Evolutionary conservation across 2,329 filamentous ascomycete genomes (phyloP).

Genomic region (Diaporthe caulivora): DNA sequence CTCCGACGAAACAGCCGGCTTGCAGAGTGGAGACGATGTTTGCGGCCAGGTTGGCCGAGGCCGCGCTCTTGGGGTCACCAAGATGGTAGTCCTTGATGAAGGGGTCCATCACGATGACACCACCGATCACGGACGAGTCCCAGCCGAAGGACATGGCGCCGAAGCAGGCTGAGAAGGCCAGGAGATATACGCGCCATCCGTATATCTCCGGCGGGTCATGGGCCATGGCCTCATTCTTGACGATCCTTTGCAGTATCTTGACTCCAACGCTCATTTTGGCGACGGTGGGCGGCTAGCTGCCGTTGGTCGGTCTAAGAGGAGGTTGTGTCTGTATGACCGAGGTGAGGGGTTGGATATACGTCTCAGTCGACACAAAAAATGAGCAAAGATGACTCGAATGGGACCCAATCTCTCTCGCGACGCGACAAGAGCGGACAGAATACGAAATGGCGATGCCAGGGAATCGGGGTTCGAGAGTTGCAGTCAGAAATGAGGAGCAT

Average conservation of each 20-base stretch:
- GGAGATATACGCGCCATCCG: slow-evolving; percentile 75
- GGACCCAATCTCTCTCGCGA: neutral
- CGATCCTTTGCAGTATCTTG: slow-evolving; percentile 54
- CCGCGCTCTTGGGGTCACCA: slow-evolving; percentile 52
- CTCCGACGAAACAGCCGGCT: slow-evolving; percentile 55
- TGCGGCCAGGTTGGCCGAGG: slow-evolving; percentile 67
- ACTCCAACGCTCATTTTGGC: slow-evolving; percentile 23
- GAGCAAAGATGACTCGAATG: neutral
- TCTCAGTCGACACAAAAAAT: neutral
- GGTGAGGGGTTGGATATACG: neutral
- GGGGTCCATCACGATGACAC: slow-evolving; percentile 34
- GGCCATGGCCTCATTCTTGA: slow-evolving; percentile 73
- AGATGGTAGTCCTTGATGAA: slow-evolving; percentile 61
- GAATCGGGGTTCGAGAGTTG: neutral
- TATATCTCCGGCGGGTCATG: slow-evolving; percentile 76
- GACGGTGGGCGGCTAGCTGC: slow-evolving; percentile 8
- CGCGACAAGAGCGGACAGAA: neutral
- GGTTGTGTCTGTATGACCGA: slow-evolving; percentile 8
- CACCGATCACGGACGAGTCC: slow-evolving; percentile 37
- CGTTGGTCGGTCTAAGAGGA: slow-evolving; percentile 6
- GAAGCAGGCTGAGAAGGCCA: slow-evolving; percentile 67
- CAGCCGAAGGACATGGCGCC: slow-evolving; percentile 43
- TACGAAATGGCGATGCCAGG: neutral
- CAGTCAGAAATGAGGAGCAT: neutral
- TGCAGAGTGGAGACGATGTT: slow-evolving; percentile 74